Percentiles rank a stretch among this genome's conserved stretches.
Evolutionary conservation across 495 filamentous ascomycete species (phyloP).

Genomic region (Podospora pseudopauciseta): DNA sequence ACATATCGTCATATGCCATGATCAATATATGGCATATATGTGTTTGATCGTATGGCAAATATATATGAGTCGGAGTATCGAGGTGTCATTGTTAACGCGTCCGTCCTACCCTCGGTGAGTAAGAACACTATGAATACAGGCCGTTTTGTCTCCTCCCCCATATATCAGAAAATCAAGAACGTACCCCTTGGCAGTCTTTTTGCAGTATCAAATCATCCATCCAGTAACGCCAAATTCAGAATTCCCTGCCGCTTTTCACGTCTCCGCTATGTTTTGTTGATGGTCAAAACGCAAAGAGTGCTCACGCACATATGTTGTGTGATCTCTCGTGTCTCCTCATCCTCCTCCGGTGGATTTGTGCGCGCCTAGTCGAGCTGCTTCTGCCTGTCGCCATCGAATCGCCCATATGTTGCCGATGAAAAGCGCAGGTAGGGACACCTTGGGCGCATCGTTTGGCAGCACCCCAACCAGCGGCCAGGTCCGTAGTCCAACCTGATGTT

Average conservation of each 20-base stretch:
- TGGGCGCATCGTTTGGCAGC: neutral
- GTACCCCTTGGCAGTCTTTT: conserved; percentile 4
- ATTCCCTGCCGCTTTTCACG: neutral
- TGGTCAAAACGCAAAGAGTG: neutral
- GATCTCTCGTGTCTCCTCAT: neutral
- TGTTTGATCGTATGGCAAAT: neutral
- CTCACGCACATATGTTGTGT: neutral
- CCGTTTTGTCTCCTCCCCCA: conserved; percentile 4
- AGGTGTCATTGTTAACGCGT: conserved; percentile 4
- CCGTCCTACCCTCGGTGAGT: conserved; percentile 1
- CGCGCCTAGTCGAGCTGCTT: neutral
- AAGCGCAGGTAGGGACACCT: neutral
- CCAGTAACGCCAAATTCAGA: neutral
- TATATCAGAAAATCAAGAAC: conserved; percentile 6
- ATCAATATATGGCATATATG: no score
- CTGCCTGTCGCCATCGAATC: neutral
- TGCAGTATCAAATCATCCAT: neutral
- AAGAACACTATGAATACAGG: neutral
- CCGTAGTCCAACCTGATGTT: neutral
- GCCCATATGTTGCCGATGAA: neutral
- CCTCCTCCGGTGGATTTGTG: neutral
- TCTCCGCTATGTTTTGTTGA: neutral
- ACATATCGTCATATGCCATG: no score
- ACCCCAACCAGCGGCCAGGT: neutral
- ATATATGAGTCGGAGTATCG: neutral